phyloP scores from a whole-genome alignment of 2,329 filamentous ascomycete genomes.

The Colletotrichum destructivum region DNA sequence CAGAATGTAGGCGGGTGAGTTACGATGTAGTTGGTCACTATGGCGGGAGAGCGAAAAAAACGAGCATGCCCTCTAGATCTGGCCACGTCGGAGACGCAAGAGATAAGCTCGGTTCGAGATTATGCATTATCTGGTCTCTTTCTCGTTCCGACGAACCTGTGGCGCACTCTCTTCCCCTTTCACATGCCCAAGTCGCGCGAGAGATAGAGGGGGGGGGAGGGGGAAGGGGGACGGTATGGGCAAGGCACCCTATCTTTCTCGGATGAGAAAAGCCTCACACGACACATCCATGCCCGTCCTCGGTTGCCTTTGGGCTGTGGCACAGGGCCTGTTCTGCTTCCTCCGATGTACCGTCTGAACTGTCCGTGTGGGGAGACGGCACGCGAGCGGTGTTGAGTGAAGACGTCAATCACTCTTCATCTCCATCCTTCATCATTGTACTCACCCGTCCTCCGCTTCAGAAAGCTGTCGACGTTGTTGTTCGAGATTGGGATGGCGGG shows the following conservation, averaged over 20 bases:
- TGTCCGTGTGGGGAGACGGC: background rate
- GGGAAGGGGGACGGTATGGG: background rate
- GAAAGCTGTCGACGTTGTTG: background rate
- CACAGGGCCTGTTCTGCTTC: background rate
- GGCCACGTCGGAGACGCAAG: slow-evolving; percentile 10
- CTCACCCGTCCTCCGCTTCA: background rate
- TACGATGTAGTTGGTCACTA: too few species aligned
- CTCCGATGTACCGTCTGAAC: background rate
- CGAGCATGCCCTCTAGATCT: background rate
- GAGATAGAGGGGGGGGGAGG: too few species aligned
- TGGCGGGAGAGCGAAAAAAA: too few species aligned
- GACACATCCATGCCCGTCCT: slow-evolving; percentile 2
- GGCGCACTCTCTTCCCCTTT: slow-evolving; percentile 11
- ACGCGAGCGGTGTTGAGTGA: background rate
- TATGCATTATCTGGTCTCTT: slow-evolving; percentile 30
- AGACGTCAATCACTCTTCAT: too few species aligned
- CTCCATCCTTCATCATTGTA: too few species aligned
- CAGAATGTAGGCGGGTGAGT: too few species aligned
- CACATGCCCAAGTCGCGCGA: slow-evolving; percentile 20
- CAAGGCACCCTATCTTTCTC: background rate
- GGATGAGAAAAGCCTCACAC: background rate
- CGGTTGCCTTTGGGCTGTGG: background rate
- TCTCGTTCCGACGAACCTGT: background rate
- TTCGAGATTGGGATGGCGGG: slow-evolving; percentile 15
- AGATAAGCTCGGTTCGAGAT: slow-evolving; percentile 7